These are phyloP conservation scores for Spatholobus suberectus DNA, from an alignment of 306 rosid genomes.

Conservation along the genomic window DNA sequence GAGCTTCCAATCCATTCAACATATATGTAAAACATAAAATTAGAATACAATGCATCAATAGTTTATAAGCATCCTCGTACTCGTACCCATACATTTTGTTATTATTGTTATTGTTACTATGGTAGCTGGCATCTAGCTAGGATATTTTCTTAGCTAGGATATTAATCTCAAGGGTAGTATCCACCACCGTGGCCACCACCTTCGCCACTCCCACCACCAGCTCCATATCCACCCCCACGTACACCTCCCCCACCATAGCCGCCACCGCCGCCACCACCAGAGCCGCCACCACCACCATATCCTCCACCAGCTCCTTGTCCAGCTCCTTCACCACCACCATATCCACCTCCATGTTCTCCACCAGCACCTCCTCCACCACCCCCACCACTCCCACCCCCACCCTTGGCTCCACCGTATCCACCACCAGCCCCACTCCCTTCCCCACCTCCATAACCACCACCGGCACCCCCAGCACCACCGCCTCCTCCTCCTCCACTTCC, in stretches of 20 bases:
- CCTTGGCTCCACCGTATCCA: slow-evolving; percentile 34
- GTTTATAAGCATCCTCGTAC: too few species aligned
- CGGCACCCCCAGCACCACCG: slow-evolving; percentile 43
- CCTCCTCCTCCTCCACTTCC: slow-evolving; percentile 46
- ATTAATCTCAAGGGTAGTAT: neutral
- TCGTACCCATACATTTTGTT: too few species aligned
- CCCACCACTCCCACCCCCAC: slow-evolving; percentile 43
- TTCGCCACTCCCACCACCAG: neutral
- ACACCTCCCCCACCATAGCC: neutral
- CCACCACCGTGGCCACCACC: slow-evolving; percentile 17
- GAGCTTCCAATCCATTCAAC: too few species aligned
- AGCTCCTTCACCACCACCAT: slow-evolving; percentile 48
- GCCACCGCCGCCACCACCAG: neutral
- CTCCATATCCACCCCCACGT: neutral
- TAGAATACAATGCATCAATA: too few species aligned
- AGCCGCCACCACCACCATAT: neutral
- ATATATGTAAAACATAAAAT: too few species aligned
- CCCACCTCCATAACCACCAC: slow-evolving; percentile 49
- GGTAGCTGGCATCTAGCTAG: too few species aligned
- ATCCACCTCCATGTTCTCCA: slow-evolving; percentile 43
- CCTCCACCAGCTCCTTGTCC: neutral
- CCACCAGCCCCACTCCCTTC: slow-evolving; percentile 38
- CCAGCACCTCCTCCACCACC: slow-evolving; percentile 44
- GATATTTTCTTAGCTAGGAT: too few species aligned
- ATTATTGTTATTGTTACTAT: too few species aligned